Conservation (phyloP, 176 grass and related monocot genomes). For the Elymus sibiricus region DNA sequence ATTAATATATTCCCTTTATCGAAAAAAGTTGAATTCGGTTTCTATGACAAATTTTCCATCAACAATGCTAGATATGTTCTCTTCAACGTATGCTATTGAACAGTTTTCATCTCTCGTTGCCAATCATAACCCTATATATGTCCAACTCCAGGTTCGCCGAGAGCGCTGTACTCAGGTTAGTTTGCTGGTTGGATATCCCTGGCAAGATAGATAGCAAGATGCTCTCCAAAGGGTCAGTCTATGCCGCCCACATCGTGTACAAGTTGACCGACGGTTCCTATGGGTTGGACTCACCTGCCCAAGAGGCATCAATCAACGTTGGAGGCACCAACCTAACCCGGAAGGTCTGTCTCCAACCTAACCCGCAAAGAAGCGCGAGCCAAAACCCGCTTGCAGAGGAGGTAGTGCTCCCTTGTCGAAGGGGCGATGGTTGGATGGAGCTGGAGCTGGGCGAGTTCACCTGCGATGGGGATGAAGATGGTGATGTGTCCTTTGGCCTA, state of each 20-base stretch:
- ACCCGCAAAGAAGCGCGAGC: too few species aligned
- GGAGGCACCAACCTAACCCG: not conserved
- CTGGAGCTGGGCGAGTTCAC: too few species aligned
- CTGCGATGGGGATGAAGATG: too few species aligned
- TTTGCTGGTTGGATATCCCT: constrained; percentile 66
- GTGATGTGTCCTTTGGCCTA: too few species aligned
- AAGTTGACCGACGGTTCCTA: not conserved
- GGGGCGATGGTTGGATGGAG: too few species aligned
- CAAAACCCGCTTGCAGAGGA: too few species aligned
- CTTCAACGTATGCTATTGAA: not conserved
- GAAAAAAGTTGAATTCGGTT: too few species aligned
- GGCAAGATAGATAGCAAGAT: constrained; percentile 47
- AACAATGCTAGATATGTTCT: too few species aligned
- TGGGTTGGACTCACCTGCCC: not conserved
- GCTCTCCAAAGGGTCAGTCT: constrained; percentile 37
- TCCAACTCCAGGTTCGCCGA: constrained; percentile 26
- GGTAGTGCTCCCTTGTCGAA: too few species aligned
- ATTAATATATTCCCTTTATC: too few species aligned
- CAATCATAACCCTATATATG: not conserved
- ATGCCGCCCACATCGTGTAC: constrained; percentile 49
- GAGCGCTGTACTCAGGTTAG: constrained; percentile 20
- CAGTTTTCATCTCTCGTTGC: not conserved
- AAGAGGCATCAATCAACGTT: not conserved
- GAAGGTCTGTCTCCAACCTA: not conserved
- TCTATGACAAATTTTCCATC: too few species aligned